A percentile compares a stretch with the other conserved stretches of the same genome.
Conservation (phyloP, 108 stramenopile species). For the Seminavis robusta region DNA sequence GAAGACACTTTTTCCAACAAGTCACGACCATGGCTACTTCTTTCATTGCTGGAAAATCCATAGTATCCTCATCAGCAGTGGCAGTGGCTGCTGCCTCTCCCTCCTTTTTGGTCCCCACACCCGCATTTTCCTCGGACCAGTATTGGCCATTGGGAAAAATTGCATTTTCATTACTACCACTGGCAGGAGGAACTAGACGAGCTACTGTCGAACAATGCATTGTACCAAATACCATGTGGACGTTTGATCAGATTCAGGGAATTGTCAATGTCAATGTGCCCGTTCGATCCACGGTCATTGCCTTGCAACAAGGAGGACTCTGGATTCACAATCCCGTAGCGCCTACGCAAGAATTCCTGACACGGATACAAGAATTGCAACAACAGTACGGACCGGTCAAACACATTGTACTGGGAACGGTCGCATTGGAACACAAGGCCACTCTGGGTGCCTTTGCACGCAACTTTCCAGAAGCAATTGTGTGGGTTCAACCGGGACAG, state of each 20-base stretch:
- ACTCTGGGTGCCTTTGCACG: conserved; percentile 80
- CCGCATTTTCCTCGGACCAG: conserved; percentile 21
- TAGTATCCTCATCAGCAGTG: too few species aligned
- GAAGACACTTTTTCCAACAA: too few species aligned
- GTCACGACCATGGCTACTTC: too few species aligned
- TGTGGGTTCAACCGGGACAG: conserved; percentile 88
- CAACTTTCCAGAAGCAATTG: conserved; percentile 73
- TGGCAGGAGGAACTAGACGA: conserved; percentile 66
- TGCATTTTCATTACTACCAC: conserved; percentile 72
- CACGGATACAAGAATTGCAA: conserved; percentile 60
- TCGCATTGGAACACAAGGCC: conserved; percentile 92
- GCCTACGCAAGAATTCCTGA: conserved; percentile 81
- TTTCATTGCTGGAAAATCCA: too few species aligned
- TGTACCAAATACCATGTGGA: conserved; percentile 73
- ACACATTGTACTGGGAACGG: conserved; percentile 87
- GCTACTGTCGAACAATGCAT: conserved; percentile 60
- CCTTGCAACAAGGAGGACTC: conserved; percentile 70
- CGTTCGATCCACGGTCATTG: conserved; percentile 77
- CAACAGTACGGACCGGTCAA: conserved; percentile 70
- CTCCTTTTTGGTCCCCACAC: conserved; percentile 37
- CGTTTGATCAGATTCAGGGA: conserved; percentile 89
- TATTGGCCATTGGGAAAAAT: conserved; percentile 84
- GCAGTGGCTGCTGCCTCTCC: too few species aligned
- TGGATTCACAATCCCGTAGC: conserved; percentile 89
- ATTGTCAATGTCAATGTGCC: conserved; percentile 94